phyloP scores from a whole-genome alignment of 2,329 filamentous ascomycete species.

The Stemphylium beticola region DNA sequence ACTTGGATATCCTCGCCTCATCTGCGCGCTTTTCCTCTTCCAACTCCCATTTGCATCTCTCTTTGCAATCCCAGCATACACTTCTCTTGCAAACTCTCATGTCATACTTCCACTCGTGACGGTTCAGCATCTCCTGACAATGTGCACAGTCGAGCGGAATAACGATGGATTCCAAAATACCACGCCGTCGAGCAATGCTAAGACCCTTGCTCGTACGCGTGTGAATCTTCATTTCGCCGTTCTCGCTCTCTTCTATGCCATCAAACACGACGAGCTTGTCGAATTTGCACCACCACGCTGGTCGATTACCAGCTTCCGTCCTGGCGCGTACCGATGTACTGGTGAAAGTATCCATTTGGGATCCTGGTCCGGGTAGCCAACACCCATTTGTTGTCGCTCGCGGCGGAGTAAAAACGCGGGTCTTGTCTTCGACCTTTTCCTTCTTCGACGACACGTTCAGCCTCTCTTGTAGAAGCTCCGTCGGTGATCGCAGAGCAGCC shows the following conservation, averaged over 20 bases:
- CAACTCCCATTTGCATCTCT: slow-evolving; percentile 41
- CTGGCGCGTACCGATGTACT: slow-evolving; percentile 37
- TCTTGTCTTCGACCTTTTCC: slow-evolving; percentile 22
- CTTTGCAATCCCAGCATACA: slow-evolving; percentile 45
- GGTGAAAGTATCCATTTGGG: slow-evolving; percentile 28
- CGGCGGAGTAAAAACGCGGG: slow-evolving; percentile 36
- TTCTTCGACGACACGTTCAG: slow-evolving; percentile 34
- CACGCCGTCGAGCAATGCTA: slow-evolving; percentile 35
- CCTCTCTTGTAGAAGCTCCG: slow-evolving; percentile 38
- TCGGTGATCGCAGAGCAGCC: slow-evolving; percentile 41
- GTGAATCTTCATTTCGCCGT: slow-evolving; percentile 21
- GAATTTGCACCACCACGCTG: slow-evolving; percentile 47
- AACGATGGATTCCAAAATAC: slow-evolving; percentile 38
- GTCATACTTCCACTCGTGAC: slow-evolving; percentile 45
- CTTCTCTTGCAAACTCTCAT: slow-evolving; percentile 40
- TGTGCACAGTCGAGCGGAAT: slow-evolving; percentile 42
- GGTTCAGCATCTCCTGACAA: slow-evolving; percentile 43
- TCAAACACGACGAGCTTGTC: slow-evolving; percentile 45
- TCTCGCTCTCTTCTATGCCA: slow-evolving; percentile 22
- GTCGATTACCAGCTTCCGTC: slow-evolving; percentile 28
- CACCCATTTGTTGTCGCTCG: slow-evolving; percentile 35
- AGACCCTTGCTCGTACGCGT: slow-evolving; percentile 42
- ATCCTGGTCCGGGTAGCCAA: slow-evolving; percentile 36
- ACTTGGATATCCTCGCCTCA: background rate
- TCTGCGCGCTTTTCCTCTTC: background rate